Conservation (phyloP, 495 filamentous ascomycete species). For the Podospora pseudopauciseta region DNA sequence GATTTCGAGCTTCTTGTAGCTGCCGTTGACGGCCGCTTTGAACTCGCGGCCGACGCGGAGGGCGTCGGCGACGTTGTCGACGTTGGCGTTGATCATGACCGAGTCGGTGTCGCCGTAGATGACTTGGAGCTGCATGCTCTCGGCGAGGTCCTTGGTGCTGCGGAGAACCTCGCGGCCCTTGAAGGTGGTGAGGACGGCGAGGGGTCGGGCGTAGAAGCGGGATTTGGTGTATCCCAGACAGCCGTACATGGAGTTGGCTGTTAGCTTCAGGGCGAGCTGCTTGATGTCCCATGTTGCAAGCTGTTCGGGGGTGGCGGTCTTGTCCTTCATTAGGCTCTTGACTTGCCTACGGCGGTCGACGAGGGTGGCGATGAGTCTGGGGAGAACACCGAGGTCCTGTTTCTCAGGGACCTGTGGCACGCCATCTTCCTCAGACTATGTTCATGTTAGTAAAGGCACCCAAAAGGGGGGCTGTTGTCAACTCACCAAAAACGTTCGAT, state of each 20-base stretch:
- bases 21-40: constrained; percentile 73
- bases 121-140: constrained; percentile 80
- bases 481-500: constrained; percentile 61
- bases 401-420: constrained; percentile 65
- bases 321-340: constrained; percentile 95
- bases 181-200: constrained; percentile 93
- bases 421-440: constrained; percentile 71
- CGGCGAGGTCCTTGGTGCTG: constrained; percentile 90
- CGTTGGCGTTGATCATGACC: constrained; percentile 99
- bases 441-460: constrained; percentile 21
- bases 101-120: constrained; percentile 99
- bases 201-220: constrained; percentile 90
- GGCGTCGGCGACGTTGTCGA: constrained; percentile 86
- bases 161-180: constrained; percentile 97
- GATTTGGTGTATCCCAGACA: constrained; percentile 95
- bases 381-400: constrained; percentile 75
- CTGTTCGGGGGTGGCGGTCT: constrained; percentile 77
- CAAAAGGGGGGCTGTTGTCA: not conserved
- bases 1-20: constrained; percentile 87
- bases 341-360: constrained; percentile 85
- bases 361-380: constrained; percentile 82
- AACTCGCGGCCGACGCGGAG: constrained; percentile 75
- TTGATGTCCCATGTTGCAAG: constrained; percentile 97
- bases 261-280: constrained; percentile 92
- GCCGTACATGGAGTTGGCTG: constrained; percentile 99